phyloP scores from a whole-genome alignment of 2,329 filamentous ascomycete species.

The Nemania sp. region DNA sequence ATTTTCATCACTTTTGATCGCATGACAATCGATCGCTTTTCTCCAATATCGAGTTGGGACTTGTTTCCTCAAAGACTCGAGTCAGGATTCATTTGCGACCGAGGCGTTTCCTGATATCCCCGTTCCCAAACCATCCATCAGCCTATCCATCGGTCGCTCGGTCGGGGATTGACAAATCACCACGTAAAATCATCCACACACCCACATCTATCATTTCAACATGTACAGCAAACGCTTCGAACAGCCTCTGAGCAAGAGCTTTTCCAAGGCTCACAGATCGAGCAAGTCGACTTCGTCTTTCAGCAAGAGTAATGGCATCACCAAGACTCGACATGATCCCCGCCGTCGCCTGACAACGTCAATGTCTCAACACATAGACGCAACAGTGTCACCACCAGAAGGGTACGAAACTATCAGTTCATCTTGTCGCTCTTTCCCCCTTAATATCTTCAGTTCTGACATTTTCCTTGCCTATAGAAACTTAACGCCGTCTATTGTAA shows the following conservation, averaged over 20 bases:
- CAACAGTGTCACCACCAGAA: conserved; percentile 47
- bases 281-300: conserved; percentile 59
- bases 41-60: neutral
- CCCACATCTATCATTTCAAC: conserved; percentile 32
- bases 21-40: conserved; percentile 20
- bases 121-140: neutral
- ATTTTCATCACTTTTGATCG: conserved; percentile 11
- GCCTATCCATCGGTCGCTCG: neutral
- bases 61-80: conserved; percentile 1
- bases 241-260: conserved; percentile 53
- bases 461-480: conserved; percentile 46
- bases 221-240: conserved; percentile 54
- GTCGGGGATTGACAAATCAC: conserved; percentile 21
- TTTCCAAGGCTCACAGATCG: conserved; percentile 56
- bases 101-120: conserved; percentile 15
- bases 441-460: conserved; percentile 8
- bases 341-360: conserved; percentile 55
- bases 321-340: conserved; percentile 59
- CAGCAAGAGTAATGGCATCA: conserved; percentile 58
- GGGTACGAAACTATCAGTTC: conserved; percentile 46
- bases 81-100: conserved; percentile 18
- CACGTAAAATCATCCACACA: conserved; percentile 36
- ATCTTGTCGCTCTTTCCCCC: neutral
- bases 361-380: conserved; percentile 46
- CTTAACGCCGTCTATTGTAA: conserved; percentile 72